These are phyloP conservation scores for Mycena metata DNA, from an alignment of 768 basidiomycete species.

Conservation along the genomic window DNA sequence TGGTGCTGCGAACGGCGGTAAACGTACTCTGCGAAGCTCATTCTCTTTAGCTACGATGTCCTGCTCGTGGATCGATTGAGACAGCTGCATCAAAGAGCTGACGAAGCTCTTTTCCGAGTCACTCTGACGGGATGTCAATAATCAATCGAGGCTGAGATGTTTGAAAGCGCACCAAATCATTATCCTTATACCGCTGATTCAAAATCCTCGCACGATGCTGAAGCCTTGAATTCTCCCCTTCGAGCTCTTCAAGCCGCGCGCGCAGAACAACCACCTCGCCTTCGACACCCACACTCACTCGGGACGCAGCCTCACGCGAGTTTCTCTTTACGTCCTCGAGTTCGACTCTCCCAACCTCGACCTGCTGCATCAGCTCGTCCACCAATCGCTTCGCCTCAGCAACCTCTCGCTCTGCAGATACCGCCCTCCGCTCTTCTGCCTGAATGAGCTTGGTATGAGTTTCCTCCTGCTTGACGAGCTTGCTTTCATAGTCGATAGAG, in stretches of 20 bases:
- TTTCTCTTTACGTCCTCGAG: constrained; percentile 27
- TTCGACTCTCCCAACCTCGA: constrained; percentile 34
- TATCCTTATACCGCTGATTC: constrained; percentile 57
- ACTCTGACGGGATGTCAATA: constrained; percentile 49
- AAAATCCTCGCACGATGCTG: constrained; percentile 46
- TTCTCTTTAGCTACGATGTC: constrained; percentile 67
- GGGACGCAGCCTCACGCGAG: constrained; percentile 30
- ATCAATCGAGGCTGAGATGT: constrained; percentile 1
- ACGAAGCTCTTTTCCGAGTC: constrained; percentile 66
- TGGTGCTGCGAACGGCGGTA: background rate
- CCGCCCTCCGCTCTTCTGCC: constrained; percentile 46
- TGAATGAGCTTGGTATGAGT: constrained; percentile 37
- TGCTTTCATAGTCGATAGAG: constrained; percentile 44
- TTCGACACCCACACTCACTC: constrained; percentile 22
- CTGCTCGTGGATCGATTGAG: constrained; percentile 64
- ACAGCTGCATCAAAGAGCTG: constrained; percentile 57
- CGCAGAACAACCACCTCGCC: constrained; percentile 34
- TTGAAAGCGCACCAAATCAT: constrained; percentile 58
- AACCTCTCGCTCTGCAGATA: constrained; percentile 44
- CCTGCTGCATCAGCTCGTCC: constrained; percentile 32
- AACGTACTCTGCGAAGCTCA: constrained; percentile 65
- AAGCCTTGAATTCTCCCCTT: constrained; percentile 44
- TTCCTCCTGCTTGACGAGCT: constrained; percentile 44
- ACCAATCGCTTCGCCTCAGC: constrained; percentile 38
- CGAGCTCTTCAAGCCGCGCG: constrained; percentile 37